These are phyloP conservation scores for Choanephora cucurbitarum DNA, from an alignment of 371 early-diverging fungal genomes.

Conservation along the genomic window DNA sequence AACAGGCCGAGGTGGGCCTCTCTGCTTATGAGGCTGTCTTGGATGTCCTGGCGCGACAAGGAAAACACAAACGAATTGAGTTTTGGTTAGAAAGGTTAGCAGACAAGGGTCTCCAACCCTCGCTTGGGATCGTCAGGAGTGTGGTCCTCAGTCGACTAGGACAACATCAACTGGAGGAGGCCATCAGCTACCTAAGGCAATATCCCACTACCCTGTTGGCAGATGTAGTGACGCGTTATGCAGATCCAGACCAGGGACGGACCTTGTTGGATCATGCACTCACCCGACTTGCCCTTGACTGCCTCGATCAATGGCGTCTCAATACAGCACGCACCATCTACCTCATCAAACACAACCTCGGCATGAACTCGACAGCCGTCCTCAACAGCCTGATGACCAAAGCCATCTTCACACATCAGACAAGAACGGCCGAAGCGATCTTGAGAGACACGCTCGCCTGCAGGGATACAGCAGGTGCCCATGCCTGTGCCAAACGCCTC, in stretches of 20 bases:
- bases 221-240: slow-evolving; percentile 3
- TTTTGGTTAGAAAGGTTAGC: slow-evolving; percentile 28
- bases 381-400: slow-evolving; percentile 20
- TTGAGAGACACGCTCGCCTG: slow-evolving; percentile 19
- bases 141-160: slow-evolving; percentile 23
- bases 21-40: slow-evolving; percentile 33
- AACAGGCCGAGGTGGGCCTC: slow-evolving; percentile 13
- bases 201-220: slow-evolving; percentile 16
- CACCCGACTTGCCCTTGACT: slow-evolving; percentile 20
- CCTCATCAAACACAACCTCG: slow-evolving; percentile 14
- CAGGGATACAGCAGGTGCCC: slow-evolving; percentile 18
- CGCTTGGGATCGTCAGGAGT: slow-evolving; percentile 11
- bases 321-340: slow-evolving; percentile 29
- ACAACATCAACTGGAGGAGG: slow-evolving; percentile 16
- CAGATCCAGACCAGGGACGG: slow-evolving; percentile 1
- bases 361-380: slow-evolving; percentile 15
- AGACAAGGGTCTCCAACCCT: background rate
- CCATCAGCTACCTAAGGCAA: slow-evolving; percentile 9
- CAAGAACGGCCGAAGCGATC: slow-evolving; percentile 11
- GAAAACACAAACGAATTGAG: slow-evolving; percentile 15
- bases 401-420: slow-evolving; percentile 25
- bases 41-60: slow-evolving; percentile 18
- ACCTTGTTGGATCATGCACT: slow-evolving; percentile 24
- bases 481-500: slow-evolving; percentile 16
- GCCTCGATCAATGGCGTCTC: slow-evolving; percentile 20